Percentiles rank a stretch among this genome's conserved stretches.
phyloP scores from a whole-genome alignment of 139 green algal genomes.

The Desmodesmus armatus region DNA sequence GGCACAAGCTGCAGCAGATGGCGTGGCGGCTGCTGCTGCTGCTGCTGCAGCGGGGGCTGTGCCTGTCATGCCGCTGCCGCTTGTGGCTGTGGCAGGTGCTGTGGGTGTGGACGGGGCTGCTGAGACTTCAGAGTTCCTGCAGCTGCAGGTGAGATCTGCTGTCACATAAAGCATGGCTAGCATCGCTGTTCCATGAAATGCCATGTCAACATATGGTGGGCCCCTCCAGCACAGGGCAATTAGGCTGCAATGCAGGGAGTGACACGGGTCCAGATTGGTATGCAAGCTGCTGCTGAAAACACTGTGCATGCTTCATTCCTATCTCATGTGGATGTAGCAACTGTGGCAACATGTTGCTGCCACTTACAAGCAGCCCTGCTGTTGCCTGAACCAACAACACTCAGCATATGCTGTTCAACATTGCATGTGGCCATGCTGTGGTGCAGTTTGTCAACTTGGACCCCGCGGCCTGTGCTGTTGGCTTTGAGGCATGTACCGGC shows the following conservation, averaged over 20 bases:
- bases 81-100: neutral
- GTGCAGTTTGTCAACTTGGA: too few relatives aligned
- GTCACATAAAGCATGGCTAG: neutral
- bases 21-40: neutral
- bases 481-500: too few relatives aligned
- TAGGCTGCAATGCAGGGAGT: too few relatives aligned
- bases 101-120: neutral
- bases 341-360: too few relatives aligned
- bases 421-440: too few relatives aligned
- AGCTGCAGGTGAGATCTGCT: constrained; percentile 27
- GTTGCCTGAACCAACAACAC: too few relatives aligned
- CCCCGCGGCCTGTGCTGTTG: too few relatives aligned
- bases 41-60: neutral
- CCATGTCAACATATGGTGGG: too few relatives aligned
- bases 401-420: too few relatives aligned
- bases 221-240: too few relatives aligned
- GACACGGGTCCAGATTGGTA: neutral
- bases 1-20: neutral
- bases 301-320: neutral
- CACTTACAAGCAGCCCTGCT: neutral
- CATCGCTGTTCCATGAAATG: neutral
- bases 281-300: neutral
- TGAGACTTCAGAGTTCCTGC: constrained; percentile 4
- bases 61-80: neutral
- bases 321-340: neutral